phyloP scores from a whole-genome alignment of 2,329 filamentous ascomycete species.

The Acephala macrosclerotiorum region DNA sequence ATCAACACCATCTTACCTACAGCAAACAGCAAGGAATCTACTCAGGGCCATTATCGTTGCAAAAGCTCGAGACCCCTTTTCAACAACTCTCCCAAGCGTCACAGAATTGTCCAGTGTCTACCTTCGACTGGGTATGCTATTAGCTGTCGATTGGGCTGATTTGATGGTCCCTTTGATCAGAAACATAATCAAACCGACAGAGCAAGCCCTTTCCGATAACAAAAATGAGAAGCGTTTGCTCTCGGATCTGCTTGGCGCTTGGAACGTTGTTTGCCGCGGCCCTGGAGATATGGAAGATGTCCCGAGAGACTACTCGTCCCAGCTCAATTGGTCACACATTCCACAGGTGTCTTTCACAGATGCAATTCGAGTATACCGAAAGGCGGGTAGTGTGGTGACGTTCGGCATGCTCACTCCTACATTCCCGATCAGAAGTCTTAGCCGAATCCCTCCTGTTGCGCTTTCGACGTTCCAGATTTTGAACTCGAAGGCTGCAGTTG shows the following conservation, averaged over 20 bases:
- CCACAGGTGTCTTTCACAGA: constrained; percentile 27
- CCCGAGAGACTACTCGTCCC: constrained; percentile 20
- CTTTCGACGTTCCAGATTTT: constrained; percentile 40
- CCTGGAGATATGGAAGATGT: constrained; percentile 17
- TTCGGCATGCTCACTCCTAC: constrained; percentile 36
- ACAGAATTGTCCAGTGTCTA: constrained; percentile 40
- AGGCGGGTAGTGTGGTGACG: constrained; percentile 22
- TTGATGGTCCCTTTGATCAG: constrained; percentile 37
- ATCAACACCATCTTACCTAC: constrained; percentile 21
- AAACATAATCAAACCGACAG: constrained; percentile 28
- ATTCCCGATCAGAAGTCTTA: constrained; percentile 25
- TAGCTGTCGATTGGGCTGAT: constrained; percentile 37
- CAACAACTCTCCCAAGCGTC: constrained; percentile 36
- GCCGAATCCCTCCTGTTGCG: constrained; percentile 34
- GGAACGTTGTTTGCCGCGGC: constrained; percentile 41
- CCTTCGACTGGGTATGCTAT: constrained; percentile 36
- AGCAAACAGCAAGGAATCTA: constrained; percentile 26
- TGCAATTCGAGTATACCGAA: constrained; percentile 21
- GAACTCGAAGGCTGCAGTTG: constrained; percentile 11
- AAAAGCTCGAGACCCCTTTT: constrained; percentile 33
- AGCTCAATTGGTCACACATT: constrained; percentile 39
- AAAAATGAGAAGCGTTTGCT: constrained; percentile 27
- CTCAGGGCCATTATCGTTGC: constrained; percentile 33
- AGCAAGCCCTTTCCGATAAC: constrained; percentile 10
- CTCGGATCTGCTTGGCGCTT: constrained; percentile 41